Conservation (phyloP, 345 rosid genomes). For the Populus pruinosa region DNA sequence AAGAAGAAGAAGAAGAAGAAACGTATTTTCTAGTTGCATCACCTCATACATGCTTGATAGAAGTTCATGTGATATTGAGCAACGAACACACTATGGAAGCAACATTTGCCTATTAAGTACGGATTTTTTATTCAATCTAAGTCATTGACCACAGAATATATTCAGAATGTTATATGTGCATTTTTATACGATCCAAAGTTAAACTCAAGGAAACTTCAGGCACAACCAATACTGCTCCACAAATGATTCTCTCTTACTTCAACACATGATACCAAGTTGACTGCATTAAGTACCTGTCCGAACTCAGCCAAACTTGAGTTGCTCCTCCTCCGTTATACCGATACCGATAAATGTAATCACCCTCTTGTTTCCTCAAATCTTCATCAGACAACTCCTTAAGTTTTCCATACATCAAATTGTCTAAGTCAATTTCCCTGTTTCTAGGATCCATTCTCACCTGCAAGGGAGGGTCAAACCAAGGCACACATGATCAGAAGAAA, state of each 20-base stretch:
- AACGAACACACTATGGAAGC: background rate
- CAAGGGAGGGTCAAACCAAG: slow-evolving; percentile 12
- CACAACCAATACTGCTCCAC: background rate
- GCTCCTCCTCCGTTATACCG: slow-evolving; percentile 98
- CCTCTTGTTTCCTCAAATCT: slow-evolving; percentile 87
- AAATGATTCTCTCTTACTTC: background rate
- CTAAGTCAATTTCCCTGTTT: slow-evolving; percentile 69
- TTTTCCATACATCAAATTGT: slow-evolving; percentile 60
- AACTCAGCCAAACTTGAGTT: slow-evolving; percentile 95
- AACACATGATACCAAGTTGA: background rate
- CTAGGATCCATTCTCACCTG: slow-evolving; percentile 98
- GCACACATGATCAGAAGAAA: background rate
- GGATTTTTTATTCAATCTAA: background rate
- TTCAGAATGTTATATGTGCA: background rate
- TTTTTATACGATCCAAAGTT: background rate
- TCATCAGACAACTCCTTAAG: slow-evolving; percentile 62
- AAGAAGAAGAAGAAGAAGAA: background rate
- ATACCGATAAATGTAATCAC: slow-evolving; percentile 87
- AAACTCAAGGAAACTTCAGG: background rate
- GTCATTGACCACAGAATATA: background rate
- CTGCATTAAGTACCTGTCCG: slow-evolving; percentile 59
- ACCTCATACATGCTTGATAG: background rate
- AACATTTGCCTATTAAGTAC: background rate
- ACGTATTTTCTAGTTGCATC: background rate
- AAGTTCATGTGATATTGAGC: background rate